Conservation (phyloP, 139 green algal species). For the Micractinium sp. region DNA sequence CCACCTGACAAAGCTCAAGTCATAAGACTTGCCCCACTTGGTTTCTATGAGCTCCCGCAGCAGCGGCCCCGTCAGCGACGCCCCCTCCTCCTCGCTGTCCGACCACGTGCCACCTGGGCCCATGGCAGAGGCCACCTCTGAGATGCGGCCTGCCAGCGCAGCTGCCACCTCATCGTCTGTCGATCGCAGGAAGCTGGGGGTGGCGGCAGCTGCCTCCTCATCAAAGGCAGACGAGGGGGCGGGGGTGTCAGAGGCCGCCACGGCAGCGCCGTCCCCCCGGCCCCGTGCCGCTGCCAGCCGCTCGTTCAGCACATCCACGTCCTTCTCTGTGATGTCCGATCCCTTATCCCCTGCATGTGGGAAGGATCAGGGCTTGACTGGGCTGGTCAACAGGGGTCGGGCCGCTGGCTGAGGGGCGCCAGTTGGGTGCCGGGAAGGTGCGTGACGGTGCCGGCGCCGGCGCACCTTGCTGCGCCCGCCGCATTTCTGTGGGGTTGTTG, state of each 20-base stretch:
- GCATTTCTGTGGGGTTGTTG: not conserved
- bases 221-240: not conserved
- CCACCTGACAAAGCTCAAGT: constrained; percentile 47
- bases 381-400: not conserved
- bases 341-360: not conserved
- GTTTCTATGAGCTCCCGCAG: constrained; percentile 30
- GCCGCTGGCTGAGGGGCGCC: not conserved
- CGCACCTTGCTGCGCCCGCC: not conserved
- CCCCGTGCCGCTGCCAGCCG: constrained; percentile 12
- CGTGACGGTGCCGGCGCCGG: not conserved
- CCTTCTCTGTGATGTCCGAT: constrained; percentile 21
- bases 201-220: not conserved
- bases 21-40: constrained; percentile 49
- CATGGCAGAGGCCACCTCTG: not conserved
- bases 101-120: not conserved
- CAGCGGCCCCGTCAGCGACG: constrained; percentile 11
- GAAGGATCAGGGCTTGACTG: not conserved
- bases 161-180: constrained; percentile 46
- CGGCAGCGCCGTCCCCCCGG: not conserved
- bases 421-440: too few relatives aligned
- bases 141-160: constrained; percentile 42
- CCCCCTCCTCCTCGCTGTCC: not conserved
- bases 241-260: not conserved
- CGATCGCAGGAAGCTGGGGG: constrained; percentile 24
- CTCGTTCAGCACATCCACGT: constrained; percentile 44